Evolutionary conservation across 2,329 filamentous ascomycete genomes (phyloP).

Genomic region (Neopestalotiopsis rosae): DNA sequence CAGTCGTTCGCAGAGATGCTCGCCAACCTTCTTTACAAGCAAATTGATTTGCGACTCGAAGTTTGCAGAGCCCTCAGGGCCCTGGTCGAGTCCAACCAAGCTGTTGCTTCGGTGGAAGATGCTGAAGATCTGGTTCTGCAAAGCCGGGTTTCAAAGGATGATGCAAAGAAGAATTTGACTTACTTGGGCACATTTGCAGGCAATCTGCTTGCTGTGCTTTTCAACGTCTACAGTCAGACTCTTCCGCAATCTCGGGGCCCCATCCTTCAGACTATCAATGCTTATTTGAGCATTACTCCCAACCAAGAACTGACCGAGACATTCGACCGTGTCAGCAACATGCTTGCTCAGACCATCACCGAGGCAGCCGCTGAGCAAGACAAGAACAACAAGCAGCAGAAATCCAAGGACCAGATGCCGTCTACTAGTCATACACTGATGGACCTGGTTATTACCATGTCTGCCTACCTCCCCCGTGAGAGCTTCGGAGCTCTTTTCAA

Average conservation of each 20-base stretch:
- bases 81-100: constrained; percentile 90
- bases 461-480: constrained; percentile 86
- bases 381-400: constrained; percentile 63
- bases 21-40: constrained; percentile 90
- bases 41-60: constrained; percentile 84
- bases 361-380: constrained; percentile 62
- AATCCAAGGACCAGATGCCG: constrained; percentile 74
- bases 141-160: constrained; percentile 75
- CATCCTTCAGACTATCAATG: constrained; percentile 93
- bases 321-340: constrained; percentile 83
- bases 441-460: constrained; percentile 96
- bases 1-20: constrained; percentile 88
- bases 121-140: constrained; percentile 78
- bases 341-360: constrained; percentile 76
- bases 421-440: constrained; percentile 94
- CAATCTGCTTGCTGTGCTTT: constrained; percentile 94
- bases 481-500: constrained; percentile 86
- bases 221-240: constrained; percentile 98
- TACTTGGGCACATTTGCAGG: constrained; percentile 80
- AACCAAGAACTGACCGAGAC: constrained; percentile 81
- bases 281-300: constrained; percentile 88
- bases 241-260: constrained; percentile 89
- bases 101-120: constrained; percentile 72
- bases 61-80: constrained; percentile 87
- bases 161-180: constrained; percentile 80